Evolutionary conservation across 257 asterid species (phyloP).

Genomic region (Vinca minor): DNA sequence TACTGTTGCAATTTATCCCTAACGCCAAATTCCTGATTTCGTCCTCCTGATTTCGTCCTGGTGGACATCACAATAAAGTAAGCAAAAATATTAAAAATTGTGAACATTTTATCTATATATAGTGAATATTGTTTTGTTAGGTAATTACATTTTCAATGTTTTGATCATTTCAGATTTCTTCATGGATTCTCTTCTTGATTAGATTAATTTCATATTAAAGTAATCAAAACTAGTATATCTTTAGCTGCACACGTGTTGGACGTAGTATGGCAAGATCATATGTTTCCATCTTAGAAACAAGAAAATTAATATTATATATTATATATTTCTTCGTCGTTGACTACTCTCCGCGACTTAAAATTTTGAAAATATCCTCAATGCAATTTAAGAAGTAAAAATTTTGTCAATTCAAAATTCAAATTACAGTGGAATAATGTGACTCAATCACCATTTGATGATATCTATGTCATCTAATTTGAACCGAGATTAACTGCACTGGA

Average conservation of each 20-base stretch:
- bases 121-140: neutral
- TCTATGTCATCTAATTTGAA: no score
- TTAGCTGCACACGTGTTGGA: constrained; percentile 23
- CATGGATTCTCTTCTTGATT: neutral
- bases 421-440: no score
- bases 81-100: neutral
- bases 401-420: no score
- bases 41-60: no score
- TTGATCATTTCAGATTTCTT: neutral
- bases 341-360: no score
- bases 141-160: neutral
- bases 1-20: no score
- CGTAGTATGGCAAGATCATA: neutral
- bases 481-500: no score
- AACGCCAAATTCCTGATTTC: no score
- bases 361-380: no score
- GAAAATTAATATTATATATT: neutral
- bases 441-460: no score
- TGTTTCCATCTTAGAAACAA: neutral
- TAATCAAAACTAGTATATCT: neutral
- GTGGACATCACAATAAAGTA: neutral
- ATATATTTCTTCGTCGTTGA: no score
- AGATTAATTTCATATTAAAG: neutral
- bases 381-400: no score
- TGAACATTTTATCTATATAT: neutral